These are phyloP conservation scores for Paxillus involutus DNA, from an alignment of 768 basidiomycete genomes.

Conservation along the genomic window DNA sequence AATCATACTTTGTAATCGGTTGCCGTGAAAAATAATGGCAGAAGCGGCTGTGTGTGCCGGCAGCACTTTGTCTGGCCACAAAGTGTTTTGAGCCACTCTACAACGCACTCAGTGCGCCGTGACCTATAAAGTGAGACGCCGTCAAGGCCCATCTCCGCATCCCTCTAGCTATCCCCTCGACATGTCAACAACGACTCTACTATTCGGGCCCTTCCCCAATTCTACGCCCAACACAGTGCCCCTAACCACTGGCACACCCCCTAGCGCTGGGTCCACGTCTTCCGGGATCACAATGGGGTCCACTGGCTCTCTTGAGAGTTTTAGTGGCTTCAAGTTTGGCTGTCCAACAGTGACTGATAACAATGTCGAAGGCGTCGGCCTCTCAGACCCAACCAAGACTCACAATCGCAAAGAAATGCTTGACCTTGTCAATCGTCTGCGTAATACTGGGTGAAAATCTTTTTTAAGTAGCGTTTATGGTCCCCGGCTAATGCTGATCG, in stretches of 20 bases:
- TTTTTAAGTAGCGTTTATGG: not conserved
- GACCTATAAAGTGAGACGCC: constrained; percentile 8
- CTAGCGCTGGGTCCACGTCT: not conserved
- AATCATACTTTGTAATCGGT: too few species aligned
- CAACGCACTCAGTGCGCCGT: not conserved
- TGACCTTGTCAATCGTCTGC: constrained; percentile 58
- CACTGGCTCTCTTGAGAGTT: not conserved
- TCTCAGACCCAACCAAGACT: constrained; percentile 47
- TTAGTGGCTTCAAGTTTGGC: not conserved
- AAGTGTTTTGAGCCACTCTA: constrained; percentile 6
- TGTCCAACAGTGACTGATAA: not conserved
- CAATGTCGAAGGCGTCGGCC: constrained; percentile 41
- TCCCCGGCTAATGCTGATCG: not conserved
- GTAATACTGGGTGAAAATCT: constrained; percentile 54
- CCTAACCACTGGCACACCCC: not conserved
- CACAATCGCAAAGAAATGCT: constrained; percentile 49
- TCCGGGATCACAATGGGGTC: constrained; percentile 1
- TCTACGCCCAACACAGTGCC: not conserved
- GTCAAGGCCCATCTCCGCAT: not conserved
- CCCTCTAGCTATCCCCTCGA: not conserved
- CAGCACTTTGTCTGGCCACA: constrained; percentile 4
- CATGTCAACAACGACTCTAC: not conserved
- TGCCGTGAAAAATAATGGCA: too few species aligned
- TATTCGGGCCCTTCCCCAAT: not conserved
- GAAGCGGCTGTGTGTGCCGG: not conserved